Percentiles rank a stretch among this genome's conserved stretches.
Evolutionary conservation across 2,329 filamentous ascomycete species (phyloP).

Genomic region (Coniochaeta ligniaria): DNA sequence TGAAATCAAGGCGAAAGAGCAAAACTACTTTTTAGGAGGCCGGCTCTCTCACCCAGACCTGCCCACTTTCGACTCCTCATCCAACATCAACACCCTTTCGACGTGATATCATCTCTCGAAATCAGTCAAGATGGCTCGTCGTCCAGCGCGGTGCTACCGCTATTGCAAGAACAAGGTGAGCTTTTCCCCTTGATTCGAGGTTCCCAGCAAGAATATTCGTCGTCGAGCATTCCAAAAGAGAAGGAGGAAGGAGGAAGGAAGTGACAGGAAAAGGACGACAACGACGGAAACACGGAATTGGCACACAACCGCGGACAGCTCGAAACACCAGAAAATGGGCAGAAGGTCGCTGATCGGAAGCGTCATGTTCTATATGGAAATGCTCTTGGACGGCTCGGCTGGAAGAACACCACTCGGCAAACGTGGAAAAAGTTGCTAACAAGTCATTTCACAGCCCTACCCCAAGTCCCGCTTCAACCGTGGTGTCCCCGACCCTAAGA

Average conservation of each 20-base stretch:
- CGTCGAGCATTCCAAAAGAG: background rate
- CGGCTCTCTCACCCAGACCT: conserved; percentile 7
- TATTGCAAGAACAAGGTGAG: conserved; percentile 99
- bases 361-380: background rate
- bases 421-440: background rate
- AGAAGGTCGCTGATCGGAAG: background rate
- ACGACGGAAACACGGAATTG: background rate
- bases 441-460: conserved; percentile 61
- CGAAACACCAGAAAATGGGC: background rate
- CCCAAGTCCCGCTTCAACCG: conserved; percentile 99
- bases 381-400: background rate
- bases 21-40: conserved; percentile 5
- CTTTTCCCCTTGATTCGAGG: conserved; percentile 10
- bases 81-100: conserved; percentile 26
- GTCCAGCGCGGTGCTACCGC: conserved; percentile 98
- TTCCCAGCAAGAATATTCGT: background rate
- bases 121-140: conserved; percentile 93
- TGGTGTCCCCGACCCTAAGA: conserved; percentile 82
- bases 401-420: background rate
- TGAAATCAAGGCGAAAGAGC: conserved; percentile 39
- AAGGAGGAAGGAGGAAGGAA: background rate
- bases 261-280: background rate
- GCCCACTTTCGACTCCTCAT: conserved; percentile 28
- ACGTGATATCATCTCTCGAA: conserved; percentile 42
- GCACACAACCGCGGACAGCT: background rate